Evolutionary conservation across 2,329 filamentous ascomycete species (phyloP).

Genomic region (Aspergillus puulaauensis): DNA sequence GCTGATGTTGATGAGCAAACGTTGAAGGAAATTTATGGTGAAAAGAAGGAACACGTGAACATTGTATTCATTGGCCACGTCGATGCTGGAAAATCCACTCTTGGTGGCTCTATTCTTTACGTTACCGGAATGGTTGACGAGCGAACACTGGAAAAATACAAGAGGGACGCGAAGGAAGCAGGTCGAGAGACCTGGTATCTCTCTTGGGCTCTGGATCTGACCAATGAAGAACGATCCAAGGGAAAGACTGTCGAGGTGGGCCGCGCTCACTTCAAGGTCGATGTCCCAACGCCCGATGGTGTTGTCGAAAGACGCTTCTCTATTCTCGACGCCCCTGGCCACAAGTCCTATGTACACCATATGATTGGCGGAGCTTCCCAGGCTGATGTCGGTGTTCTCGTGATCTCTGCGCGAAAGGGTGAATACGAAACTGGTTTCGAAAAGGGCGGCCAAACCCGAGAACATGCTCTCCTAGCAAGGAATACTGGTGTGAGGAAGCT

Average conservation of each 20-base stretch:
- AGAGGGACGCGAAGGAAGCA: constrained; percentile 91
- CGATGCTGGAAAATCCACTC: constrained; percentile 94
- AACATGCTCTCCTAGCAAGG: constrained; percentile 97
- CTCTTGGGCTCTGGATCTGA: constrained; percentile 96
- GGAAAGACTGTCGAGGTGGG: constrained; percentile 98
- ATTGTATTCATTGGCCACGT: constrained; percentile 98
- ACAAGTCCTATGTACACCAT: constrained; percentile 96
- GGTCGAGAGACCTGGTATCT: constrained; percentile 98
- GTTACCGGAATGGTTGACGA: constrained; percentile 99
- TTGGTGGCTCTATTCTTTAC: constrained; percentile 91
- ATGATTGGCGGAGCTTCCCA: constrained; percentile 97
- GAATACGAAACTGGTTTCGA: constrained; percentile 99
- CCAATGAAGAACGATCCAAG: constrained; percentile 92
- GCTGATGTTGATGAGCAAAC: constrained; percentile 80
- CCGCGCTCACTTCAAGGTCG: constrained; percentile 89
- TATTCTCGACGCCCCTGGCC: constrained; percentile 92
- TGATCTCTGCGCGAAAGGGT: constrained; percentile 94
- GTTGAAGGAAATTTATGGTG: constrained; percentile 90
- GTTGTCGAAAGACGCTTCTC: constrained; percentile 88
- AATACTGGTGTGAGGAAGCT: constrained; percentile 98
- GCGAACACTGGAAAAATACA: constrained; percentile 97
- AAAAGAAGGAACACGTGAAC: constrained; percentile 76
- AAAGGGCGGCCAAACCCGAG: constrained; percentile 90
- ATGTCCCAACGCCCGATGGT: constrained; percentile 35
- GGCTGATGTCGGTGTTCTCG: constrained; percentile 89